A percentile compares a stretch with the other conserved stretches of the same genome.
These are phyloP conservation scores for Boechera divaricarpa DNA, from an alignment of 345 rosid species.

Conservation along the genomic window DNA sequence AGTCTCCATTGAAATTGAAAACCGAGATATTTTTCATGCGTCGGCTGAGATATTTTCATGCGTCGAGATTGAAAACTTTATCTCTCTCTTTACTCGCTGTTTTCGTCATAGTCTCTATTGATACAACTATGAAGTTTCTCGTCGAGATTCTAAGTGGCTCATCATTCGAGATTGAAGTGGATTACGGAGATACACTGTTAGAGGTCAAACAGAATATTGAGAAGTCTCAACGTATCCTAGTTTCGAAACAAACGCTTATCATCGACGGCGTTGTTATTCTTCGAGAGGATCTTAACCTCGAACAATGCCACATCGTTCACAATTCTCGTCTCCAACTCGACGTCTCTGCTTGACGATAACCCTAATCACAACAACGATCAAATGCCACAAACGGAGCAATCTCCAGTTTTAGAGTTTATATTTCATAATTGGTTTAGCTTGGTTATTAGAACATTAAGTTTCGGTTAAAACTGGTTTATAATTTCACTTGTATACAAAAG, in stretches of 20 bases:
- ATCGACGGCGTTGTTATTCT: constrained; percentile 54
- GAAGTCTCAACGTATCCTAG: constrained; percentile 61
- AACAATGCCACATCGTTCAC: constrained; percentile 53
- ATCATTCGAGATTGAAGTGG: constrained; percentile 64
- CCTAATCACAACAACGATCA: background rate
- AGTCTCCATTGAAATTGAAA: no score
- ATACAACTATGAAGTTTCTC: background rate
- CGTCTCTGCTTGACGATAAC: constrained; percentile 22
- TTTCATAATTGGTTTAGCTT: no score
- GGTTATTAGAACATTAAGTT: no score
- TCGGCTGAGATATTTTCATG: no score
- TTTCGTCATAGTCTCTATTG: no score
- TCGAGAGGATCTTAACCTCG: constrained; percentile 56
- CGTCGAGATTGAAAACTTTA: no score
- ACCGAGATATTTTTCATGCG: no score
- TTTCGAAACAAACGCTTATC: constrained; percentile 58
- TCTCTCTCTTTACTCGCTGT: no score
- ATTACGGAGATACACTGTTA: constrained; percentile 58
- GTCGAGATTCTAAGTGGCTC: constrained; percentile 56
- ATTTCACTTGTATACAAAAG: no score
- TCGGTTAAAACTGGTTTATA: no score
- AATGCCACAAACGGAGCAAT: no score
- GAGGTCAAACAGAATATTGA: constrained; percentile 72
- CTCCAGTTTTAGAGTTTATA: no score
- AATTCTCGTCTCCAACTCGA: constrained; percentile 62